These are phyloP conservation scores for Cystofilobasidium ferigula DNA, from an alignment of 768 basidiomycete species.

Conservation along the genomic window DNA sequence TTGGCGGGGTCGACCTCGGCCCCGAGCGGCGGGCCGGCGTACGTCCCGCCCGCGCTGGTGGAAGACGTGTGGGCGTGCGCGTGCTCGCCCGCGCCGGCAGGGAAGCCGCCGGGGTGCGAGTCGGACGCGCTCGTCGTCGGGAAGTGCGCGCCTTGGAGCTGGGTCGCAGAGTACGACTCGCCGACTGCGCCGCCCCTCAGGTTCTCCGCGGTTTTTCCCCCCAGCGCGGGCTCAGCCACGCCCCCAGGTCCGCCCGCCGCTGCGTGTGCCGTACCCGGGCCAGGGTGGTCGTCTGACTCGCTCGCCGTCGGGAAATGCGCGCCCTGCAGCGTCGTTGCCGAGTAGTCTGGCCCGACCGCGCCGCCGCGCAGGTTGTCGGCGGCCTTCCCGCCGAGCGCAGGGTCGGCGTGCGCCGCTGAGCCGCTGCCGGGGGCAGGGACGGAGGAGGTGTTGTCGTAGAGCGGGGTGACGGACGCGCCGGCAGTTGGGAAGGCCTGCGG, in stretches of 20 bases:
- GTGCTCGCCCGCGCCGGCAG: no score
- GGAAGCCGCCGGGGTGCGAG: background rate
- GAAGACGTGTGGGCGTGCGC: background rate
- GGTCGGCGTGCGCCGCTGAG: background rate
- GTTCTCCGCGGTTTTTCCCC: background rate
- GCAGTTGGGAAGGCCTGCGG: background rate
- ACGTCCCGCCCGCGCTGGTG: background rate
- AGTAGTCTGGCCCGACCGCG: background rate
- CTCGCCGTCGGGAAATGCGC: background rate
- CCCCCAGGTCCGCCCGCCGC: background rate
- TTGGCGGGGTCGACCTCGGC: background rate
- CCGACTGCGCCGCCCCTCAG: background rate
- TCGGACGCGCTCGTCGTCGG: background rate
- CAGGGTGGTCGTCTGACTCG: background rate
- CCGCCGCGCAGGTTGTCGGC: background rate
- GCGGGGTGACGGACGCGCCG: background rate
- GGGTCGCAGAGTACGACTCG: background rate
- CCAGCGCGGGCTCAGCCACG: background rate
- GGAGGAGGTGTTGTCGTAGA: background rate
- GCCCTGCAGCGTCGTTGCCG: background rate
- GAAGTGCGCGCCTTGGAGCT: background rate
- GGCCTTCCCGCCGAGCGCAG: background rate
- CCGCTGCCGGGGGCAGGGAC: background rate
- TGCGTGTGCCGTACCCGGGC: background rate
- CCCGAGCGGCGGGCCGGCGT: background rate